phyloP scores from a whole-genome alignment of 2,329 filamentous ascomycete species.

The Orbilia oligospora region DNA sequence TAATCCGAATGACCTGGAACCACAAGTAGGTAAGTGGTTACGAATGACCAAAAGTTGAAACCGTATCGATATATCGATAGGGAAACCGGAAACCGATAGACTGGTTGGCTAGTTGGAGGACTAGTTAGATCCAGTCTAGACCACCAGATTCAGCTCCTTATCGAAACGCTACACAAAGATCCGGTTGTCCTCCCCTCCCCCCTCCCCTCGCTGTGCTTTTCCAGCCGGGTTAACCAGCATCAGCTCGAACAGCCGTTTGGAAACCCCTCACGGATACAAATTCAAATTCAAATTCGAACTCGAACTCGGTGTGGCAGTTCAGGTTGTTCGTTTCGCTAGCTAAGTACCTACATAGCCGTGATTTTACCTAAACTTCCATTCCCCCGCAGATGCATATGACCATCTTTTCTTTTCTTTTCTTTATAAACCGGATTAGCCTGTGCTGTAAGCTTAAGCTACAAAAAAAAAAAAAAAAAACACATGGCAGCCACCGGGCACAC shows the following conservation, averaged over 20 bases:
- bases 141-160: too few species aligned
- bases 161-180: neutral
- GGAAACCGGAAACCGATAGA: constrained; percentile 13
- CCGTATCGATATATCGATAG: neutral
- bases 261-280: too few species aligned
- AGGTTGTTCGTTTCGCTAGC: neutral
- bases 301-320: neutral
- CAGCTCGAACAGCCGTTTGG: too few species aligned
- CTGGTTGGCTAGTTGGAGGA: too few species aligned
- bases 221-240: too few species aligned
- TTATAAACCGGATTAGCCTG: too few species aligned
- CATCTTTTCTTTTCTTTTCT: constrained; percentile 1
- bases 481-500: constrained; percentile 1
- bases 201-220: too few species aligned
- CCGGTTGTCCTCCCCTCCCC: neutral
- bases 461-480: neutral
- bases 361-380: neutral
- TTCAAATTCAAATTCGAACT: too few species aligned
- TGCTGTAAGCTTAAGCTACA: too few species aligned
- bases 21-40: too few species aligned
- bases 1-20: too few species aligned
- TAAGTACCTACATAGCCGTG: neutral
- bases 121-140: neutral
- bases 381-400: constrained; percentile 27
- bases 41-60: neutral